phyloP scores from a whole-genome alignment of 2,329 filamentous ascomycete species.

The Clonostachys rosea region DNA sequence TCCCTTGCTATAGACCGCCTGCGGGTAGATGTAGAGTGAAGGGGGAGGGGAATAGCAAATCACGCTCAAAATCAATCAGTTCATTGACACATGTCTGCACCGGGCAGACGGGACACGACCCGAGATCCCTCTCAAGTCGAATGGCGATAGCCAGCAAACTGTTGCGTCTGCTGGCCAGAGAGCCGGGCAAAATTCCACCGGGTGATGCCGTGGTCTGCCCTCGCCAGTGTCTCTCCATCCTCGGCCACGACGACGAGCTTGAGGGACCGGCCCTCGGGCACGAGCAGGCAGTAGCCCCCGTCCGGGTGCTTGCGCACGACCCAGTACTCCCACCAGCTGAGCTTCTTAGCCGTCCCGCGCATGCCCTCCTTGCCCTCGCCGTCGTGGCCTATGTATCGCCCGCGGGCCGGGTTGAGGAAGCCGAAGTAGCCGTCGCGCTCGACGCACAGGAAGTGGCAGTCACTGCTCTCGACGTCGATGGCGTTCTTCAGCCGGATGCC shows the following conservation, averaged over 20 bases:
- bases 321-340: slow-evolving; percentile 2
- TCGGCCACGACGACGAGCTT: neutral
- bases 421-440: slow-evolving; percentile 6
- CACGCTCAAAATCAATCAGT: too few relatives aligned
- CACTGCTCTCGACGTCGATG: neutral
- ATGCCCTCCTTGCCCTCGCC: neutral
- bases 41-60: too few relatives aligned
- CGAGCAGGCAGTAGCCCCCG: slow-evolving; percentile 5
- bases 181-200: slow-evolving; percentile 4
- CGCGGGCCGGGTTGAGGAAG: slow-evolving; percentile 2
- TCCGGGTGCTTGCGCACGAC: slow-evolving; percentile 3
- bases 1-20: too few relatives aligned
- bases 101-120: too few relatives aligned
- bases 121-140: too few relatives aligned
- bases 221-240: slow-evolving; percentile 1
- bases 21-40: too few relatives aligned
- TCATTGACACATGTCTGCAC: too few relatives aligned
- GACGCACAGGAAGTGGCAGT: slow-evolving; percentile 3
- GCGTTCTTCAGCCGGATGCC: neutral
- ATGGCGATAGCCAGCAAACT: too few relatives aligned
- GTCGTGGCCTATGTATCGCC: slow-evolving; percentile 6
- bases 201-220: slow-evolving; percentile 2
- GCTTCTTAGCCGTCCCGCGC: neutral
- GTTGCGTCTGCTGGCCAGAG: too few relatives aligned
- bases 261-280: slow-evolving; percentile 3